Base-by-base conservation (phyloP, 2,329 filamentous ascomycete species). In the Monilinia laxa region DNA sequence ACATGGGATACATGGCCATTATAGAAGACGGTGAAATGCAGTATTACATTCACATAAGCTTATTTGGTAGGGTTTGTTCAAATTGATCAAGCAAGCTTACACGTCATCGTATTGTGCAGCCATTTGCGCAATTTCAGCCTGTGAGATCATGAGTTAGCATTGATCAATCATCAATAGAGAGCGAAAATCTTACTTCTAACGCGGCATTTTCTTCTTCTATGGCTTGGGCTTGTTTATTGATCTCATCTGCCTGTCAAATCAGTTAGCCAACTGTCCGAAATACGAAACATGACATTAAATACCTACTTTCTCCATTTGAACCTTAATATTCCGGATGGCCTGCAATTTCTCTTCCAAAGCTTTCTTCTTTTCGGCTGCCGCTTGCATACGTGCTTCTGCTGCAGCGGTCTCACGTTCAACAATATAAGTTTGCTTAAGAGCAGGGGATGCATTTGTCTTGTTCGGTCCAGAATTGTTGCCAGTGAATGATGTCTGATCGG, bases 161-260 rank as follows among this genome's bases (percentile, higher is more conserved):
- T 35, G 14, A 6, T 18, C 9, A 1, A 49, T 65, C 6, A 14
- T 38, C 1, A 49, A 49, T n/a, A 25, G 7, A 6, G 7, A 28
- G 10, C 38, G 12, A n/a, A 4, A 49, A 18, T 38, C 40, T 45
- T 62, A 69, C 70, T 53, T 70, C 62, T 14, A 68, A 59, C 28
- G 57, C 68, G 6, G 54, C 63, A 64, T 67, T 68, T 42, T 64
- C 59, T 35, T 58, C 35, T 42, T 71, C 68, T 25, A 69, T 7
- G 51, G 51, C 59, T 55, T 68, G 40, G 11, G 67, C 64, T 31
- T 59, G 45, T 52, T 31, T 35, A 28, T 66, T 58, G 12, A 62
- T 56, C 6, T 52, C 57, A 45, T 65, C 42, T 47, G 51, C 62
- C 66, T 67, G 10, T 53, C 49, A 23, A 40, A 20, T 2, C n/a